Percentiles rank a stretch among this genome's conserved stretches.
phyloP scores from a whole-genome alignment of 2,329 filamentous ascomycete genomes.

The Trichoderma aggressivum region DNA sequence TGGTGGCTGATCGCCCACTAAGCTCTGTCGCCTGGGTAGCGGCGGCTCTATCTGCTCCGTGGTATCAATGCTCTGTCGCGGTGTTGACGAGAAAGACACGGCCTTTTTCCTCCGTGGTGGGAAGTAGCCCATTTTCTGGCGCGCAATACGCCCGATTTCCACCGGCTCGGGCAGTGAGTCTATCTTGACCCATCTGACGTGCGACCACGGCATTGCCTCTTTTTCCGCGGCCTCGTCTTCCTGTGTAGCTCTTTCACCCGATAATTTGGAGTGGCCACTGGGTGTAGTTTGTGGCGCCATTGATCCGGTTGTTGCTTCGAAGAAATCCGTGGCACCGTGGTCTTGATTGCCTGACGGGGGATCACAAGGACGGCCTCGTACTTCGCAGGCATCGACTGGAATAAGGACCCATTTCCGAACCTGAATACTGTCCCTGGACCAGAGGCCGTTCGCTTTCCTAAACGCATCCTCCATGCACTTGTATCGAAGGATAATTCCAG shows the following conservation, averaged over 20 bases:
- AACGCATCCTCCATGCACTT: slow-evolving; percentile 81
- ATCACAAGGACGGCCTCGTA: slow-evolving; percentile 71
- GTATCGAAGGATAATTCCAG: slow-evolving; percentile 86
- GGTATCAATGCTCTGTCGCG: slow-evolving; percentile 60
- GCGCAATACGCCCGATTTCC: slow-evolving; percentile 81
- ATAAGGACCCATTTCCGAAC: slow-evolving; percentile 75
- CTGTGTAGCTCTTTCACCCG: background rate
- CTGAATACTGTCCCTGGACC: slow-evolving; percentile 90
- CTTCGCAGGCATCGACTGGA: slow-evolving; percentile 83
- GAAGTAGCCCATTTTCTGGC: slow-evolving; percentile 82
- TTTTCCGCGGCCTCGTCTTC: slow-evolving; percentile 29
- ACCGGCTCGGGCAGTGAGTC: slow-evolving; percentile 67
- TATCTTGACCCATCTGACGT: slow-evolving; percentile 85
- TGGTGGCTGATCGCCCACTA: slow-evolving; percentile 37
- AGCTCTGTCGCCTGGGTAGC: slow-evolving; percentile 43
- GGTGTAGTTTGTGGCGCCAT: background rate
- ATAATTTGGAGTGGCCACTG: slow-evolving; percentile 11
- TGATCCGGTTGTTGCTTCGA: slow-evolving; percentile 25
- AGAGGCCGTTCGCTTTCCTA: slow-evolving; percentile 85
- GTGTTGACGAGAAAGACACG: slow-evolving; percentile 63
- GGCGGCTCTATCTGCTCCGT: slow-evolving; percentile 36
- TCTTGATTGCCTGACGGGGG: slow-evolving; percentile 41
- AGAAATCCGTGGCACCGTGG: slow-evolving; percentile 47
- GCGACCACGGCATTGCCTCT: slow-evolving; percentile 72
- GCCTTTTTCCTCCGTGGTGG: slow-evolving; percentile 86